phyloP scores from a whole-genome alignment of 2,329 filamentous ascomycete species.

The Alternaria solani region DNA sequence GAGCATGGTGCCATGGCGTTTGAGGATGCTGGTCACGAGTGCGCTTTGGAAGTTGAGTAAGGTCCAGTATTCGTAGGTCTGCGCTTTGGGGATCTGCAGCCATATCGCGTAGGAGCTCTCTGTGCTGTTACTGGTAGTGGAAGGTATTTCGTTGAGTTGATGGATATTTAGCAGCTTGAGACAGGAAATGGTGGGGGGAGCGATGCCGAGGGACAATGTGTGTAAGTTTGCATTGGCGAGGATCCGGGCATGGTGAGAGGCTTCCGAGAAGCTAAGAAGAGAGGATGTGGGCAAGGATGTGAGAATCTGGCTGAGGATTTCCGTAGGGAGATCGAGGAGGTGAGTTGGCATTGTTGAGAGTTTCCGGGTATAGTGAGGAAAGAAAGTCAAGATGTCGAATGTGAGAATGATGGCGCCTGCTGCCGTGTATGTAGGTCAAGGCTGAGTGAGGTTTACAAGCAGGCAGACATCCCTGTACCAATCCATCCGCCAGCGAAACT shows the following conservation, averaged over 20 bases:
- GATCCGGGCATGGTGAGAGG: conserved; percentile 35
- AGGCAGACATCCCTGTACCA: neutral
- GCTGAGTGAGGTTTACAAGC: neutral
- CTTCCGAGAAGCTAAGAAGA: conserved; percentile 46
- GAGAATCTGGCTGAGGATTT: conserved; percentile 46
- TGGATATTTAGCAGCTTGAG: neutral
- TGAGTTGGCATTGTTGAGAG: conserved; percentile 22
- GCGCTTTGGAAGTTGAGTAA: conserved; percentile 42
- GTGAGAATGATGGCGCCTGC: neutral
- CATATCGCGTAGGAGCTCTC: neutral
- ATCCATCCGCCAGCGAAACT: neutral
- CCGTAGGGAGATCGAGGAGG: conserved; percentile 42
- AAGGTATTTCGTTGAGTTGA: conserved; percentile 53
- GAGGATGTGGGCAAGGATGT: conserved; percentile 40
- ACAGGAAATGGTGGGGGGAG: conserved; percentile 52
- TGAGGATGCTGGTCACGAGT: conserved; percentile 35
- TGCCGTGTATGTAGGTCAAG: neutral
- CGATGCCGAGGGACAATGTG: conserved; percentile 79
- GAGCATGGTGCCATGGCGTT: conserved; percentile 35
- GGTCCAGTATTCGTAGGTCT: conserved; percentile 27
- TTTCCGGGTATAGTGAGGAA: too few relatives aligned
- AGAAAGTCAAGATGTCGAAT: neutral
- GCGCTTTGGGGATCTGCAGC: conserved; percentile 17
- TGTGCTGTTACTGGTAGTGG: conserved; percentile 16
- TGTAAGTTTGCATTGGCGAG: conserved; percentile 45